phyloP scores from a whole-genome alignment of 768 basidiomycete genomes.

The Rickenella mellea region DNA sequence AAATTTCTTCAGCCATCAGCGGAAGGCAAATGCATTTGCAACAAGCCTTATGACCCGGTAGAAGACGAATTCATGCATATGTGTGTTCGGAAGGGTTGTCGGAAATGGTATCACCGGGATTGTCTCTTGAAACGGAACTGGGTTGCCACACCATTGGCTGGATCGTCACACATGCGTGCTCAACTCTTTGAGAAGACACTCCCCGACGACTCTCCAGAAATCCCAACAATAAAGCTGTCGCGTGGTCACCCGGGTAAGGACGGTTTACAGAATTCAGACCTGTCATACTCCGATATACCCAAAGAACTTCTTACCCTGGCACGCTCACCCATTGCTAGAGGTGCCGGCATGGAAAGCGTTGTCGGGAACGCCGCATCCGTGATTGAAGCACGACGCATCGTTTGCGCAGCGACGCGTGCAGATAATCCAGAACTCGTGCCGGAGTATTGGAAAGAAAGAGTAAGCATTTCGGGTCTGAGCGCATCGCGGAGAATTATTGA shows the following conservation, averaged over 20 bases:
- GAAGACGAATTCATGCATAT: slow-evolving; percentile 37
- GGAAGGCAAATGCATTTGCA: slow-evolving; percentile 33
- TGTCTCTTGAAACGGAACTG: slow-evolving; percentile 31
- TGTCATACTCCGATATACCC: slow-evolving; percentile 23
- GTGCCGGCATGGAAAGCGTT: slow-evolving; percentile 30
- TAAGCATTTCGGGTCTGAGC: slow-evolving; percentile 16
- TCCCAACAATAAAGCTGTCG: no score
- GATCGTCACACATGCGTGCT: no score
- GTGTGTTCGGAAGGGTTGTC: slow-evolving; percentile 43
- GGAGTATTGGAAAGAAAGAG: slow-evolving; percentile 30
- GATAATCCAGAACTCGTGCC: slow-evolving; percentile 23
- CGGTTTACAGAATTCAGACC: no score
- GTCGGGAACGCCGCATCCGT: slow-evolving; percentile 44
- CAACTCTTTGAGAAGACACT: no score
- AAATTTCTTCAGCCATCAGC: slow-evolving; percentile 31
- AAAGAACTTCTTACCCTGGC: slow-evolving; percentile 31
- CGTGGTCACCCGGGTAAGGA: no score
- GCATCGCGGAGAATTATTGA: slow-evolving; percentile 11
- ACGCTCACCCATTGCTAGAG: slow-evolving; percentile 44
- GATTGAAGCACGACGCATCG: slow-evolving; percentile 34
- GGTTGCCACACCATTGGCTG: no score
- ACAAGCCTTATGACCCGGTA: slow-evolving; percentile 36
- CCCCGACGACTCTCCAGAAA: no score
- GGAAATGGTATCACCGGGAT: slow-evolving; percentile 35
- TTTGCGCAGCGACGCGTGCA: no score